A percentile compares a stretch with the other conserved stretches of the same genome.
These are phyloP conservation scores for Lablab purpureus DNA, from an alignment of 306 rosid species.

Conservation along the genomic window DNA sequence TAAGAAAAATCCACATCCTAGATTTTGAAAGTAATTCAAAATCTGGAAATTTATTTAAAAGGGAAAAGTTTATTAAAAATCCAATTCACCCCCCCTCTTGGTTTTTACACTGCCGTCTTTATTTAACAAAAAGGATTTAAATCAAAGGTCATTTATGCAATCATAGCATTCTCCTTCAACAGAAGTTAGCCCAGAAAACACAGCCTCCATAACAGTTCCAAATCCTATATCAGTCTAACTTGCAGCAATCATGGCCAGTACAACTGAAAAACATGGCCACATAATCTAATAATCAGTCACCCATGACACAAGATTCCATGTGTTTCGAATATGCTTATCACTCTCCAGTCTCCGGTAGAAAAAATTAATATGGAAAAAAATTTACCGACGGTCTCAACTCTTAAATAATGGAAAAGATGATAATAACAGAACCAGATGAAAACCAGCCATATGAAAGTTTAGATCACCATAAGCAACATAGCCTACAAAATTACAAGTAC, in stretches of 20 bases:
- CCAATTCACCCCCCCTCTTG: no score
- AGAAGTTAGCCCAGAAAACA: constrained; percentile 34
- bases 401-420: constrained; percentile 11
- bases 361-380: no score
- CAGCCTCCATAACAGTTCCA: background rate
- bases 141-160: constrained; percentile 17
- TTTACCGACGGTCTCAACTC: background rate
- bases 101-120: no score
- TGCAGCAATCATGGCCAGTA: constrained; percentile 5
- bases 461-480: constrained; percentile 40
- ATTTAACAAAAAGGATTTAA: no score
- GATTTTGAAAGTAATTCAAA: no score
- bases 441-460: constrained; percentile 24
- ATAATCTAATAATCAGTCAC: constrained; percentile 3
- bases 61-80: no score
- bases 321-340: background rate
- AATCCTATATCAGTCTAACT: constrained; percentile 22
- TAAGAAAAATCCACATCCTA: no score
- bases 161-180: constrained; percentile 5
- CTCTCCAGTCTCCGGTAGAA: background rate
- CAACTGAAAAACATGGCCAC: constrained; percentile 5
- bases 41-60: no score
- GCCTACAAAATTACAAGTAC: background rate
- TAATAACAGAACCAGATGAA: background rate
- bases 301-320: constrained; percentile 14